Conservation (phyloP, 2,329 filamentous ascomycete genomes). For the Colletotrichum zoysiae region DNA sequence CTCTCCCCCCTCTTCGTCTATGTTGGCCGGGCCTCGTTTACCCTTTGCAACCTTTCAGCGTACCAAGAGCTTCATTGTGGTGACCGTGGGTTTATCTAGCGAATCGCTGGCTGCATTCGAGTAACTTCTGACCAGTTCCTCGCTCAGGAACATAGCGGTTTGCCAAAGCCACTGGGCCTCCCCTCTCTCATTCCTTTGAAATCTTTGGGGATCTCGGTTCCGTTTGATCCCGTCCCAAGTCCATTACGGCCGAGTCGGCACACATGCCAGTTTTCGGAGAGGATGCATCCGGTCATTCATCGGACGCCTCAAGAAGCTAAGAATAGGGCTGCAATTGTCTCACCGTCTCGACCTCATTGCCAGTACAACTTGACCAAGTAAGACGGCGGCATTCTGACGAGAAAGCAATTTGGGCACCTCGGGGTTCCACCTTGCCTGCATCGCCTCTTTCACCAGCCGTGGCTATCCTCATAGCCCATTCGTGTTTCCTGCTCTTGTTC, state of each 20-base stretch:
- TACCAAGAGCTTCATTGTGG: background rate
- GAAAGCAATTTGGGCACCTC: background rate
- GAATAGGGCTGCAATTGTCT: background rate
- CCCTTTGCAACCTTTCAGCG: background rate
- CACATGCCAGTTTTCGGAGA: background rate
- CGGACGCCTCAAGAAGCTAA: conserved; percentile 7
- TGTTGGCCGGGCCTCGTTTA: background rate
- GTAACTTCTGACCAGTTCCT: background rate
- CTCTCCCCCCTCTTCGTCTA: background rate
- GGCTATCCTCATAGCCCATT: background rate
- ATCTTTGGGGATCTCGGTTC: background rate
- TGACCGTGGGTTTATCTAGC: background rate
- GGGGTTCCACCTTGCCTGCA: background rate
- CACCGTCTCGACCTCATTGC: conserved; percentile 1
- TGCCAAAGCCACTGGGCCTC: background rate
- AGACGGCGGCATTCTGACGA: background rate
- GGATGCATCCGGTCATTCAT: conserved; percentile 22
- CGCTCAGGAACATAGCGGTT: background rate
- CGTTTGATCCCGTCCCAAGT: background rate
- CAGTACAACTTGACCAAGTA: background rate
- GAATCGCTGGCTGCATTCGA: too few species aligned
- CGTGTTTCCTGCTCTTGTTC: background rate
- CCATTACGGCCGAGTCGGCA: conserved; percentile 10
- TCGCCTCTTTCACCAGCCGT: background rate
- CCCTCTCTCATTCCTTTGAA: background rate